Conservation (phyloP, 2,329 filamentous ascomycete genomes). For the Podosphaera fusca region DNA sequence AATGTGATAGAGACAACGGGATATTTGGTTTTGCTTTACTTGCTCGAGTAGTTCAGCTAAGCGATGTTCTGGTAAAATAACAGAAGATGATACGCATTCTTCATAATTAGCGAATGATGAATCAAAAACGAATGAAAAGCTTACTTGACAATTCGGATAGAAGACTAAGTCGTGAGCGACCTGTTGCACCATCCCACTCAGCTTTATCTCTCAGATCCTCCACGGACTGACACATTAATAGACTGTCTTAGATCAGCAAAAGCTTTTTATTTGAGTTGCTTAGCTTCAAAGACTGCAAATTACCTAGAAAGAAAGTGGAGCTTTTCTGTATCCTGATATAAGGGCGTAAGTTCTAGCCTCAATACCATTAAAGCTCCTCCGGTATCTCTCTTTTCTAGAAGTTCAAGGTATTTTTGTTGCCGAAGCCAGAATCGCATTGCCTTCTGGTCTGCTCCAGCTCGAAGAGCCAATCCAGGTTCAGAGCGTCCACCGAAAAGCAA, state of each 20-base stretch:
- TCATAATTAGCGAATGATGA: constrained; percentile 6
- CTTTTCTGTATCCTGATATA: constrained; percentile 55
- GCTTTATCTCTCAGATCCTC: constrained; percentile 58
- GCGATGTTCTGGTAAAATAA: constrained; percentile 88
- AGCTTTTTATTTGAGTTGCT: not conserved
- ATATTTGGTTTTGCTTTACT: constrained; percentile 65
- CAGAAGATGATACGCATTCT: constrained; percentile 83
- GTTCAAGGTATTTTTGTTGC: constrained; percentile 85
- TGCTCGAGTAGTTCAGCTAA: constrained; percentile 61
- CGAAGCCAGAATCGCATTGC: constrained; percentile 73
- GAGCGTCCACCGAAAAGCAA: constrained; percentile 38
- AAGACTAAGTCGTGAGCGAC: constrained; percentile 48
- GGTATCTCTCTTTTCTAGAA: constrained; percentile 57
- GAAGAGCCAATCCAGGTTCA: constrained; percentile 44
- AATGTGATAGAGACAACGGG: constrained; percentile 74
- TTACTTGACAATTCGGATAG: constrained; percentile 67
- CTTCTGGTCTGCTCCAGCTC: constrained; percentile 49
- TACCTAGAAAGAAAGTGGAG: constrained; percentile 63
- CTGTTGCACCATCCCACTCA: constrained; percentile 63
- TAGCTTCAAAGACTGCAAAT: constrained; percentile 4
- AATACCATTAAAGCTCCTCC: constrained; percentile 59
- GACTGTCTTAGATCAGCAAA: constrained; percentile 21
- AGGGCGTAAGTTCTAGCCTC: constrained; percentile 64
- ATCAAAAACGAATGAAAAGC: constrained; percentile 13
- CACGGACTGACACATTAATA: constrained; percentile 68